A percentile compares a stretch with the other conserved stretches of the same genome.
phyloP scores from a whole-genome alignment of 306 rosid genomes.

The Psophocarpus tetragonolobus region DNA sequence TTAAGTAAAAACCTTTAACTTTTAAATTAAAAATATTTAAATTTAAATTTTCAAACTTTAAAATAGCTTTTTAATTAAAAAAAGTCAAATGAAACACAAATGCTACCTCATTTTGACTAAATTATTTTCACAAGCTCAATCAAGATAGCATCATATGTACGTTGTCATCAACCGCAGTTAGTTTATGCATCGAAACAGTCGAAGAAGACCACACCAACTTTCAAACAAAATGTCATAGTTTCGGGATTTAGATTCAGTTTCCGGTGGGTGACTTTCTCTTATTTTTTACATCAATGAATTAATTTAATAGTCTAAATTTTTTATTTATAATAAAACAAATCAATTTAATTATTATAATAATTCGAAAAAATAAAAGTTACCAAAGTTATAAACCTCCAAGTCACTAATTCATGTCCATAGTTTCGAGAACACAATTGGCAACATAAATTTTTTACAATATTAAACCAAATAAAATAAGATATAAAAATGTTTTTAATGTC shows the following conservation, averaged over 20 bases:
- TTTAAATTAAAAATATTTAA: neutral
- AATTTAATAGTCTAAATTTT: too few species aligned
- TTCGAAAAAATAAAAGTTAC: too few species aligned
- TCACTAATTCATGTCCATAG: too few species aligned
- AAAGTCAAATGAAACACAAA: neutral
- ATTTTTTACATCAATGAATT: too few species aligned
- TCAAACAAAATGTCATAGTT: constrained; percentile 12
- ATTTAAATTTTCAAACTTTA: neutral
- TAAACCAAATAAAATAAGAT: neutral
- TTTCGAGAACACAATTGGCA: constrained; percentile 13
- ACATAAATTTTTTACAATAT: too few species aligned
- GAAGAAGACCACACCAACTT: neutral
- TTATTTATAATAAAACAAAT: too few species aligned
- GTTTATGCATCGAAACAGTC: neutral
- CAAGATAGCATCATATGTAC: neutral
- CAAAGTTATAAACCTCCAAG: too few species aligned
- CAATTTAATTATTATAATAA: too few species aligned
- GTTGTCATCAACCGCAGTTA: neutral
- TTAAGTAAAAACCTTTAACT: neutral
- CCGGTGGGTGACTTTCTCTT: too few species aligned
- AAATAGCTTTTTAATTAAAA: neutral
- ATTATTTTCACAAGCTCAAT: neutral
- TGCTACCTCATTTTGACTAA: neutral
- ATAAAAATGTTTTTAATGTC: too few species aligned
- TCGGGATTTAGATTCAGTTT: too few species aligned